Conservation (phyloP, 1,139 yeast genomes). For the Blastobotrys illinoisensis region DNA sequence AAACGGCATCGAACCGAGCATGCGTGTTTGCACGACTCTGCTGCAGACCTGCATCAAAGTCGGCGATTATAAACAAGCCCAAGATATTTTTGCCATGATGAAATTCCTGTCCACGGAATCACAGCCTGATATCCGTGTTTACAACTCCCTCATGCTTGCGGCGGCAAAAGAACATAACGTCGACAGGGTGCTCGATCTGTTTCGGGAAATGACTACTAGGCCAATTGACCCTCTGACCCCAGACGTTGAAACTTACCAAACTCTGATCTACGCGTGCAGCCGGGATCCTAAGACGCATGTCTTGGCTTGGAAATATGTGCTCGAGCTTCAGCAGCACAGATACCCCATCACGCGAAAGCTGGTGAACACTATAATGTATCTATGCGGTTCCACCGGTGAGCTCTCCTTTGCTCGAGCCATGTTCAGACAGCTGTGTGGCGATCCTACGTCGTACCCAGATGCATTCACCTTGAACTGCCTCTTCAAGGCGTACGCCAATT, state of each 20-base stretch:
- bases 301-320: constrained; percentile 74
- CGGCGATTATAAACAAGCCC: constrained; percentile 52
- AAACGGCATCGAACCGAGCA: constrained; percentile 47
- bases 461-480: constrained; percentile 28
- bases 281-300: constrained; percentile 43
- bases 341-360: constrained; percentile 44
- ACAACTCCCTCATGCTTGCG: constrained; percentile 64
- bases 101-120: constrained; percentile 64
- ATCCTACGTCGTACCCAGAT: constrained; percentile 32
- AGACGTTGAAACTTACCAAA: constrained; percentile 48
- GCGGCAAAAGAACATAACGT: constrained; percentile 57
- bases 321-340: constrained; percentile 54
- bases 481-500: constrained; percentile 32
- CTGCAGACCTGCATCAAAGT: constrained; percentile 60
- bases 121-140: constrained; percentile 62
- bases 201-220: constrained; percentile 55
- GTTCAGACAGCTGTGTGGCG: constrained; percentile 49
- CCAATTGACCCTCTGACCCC: constrained; percentile 38
- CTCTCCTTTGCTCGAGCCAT: constrained; percentile 67
- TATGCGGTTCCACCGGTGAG: constrained; percentile 79
- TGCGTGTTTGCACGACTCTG: constrained; percentile 56
- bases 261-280: constrained; percentile 71
- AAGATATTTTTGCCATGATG: constrained; percentile 75
- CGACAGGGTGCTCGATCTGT: constrained; percentile 71
- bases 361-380: constrained; percentile 62